phyloP scores from a whole-genome alignment of 495 filamentous ascomycete species.

The Neurospora sp. region DNA sequence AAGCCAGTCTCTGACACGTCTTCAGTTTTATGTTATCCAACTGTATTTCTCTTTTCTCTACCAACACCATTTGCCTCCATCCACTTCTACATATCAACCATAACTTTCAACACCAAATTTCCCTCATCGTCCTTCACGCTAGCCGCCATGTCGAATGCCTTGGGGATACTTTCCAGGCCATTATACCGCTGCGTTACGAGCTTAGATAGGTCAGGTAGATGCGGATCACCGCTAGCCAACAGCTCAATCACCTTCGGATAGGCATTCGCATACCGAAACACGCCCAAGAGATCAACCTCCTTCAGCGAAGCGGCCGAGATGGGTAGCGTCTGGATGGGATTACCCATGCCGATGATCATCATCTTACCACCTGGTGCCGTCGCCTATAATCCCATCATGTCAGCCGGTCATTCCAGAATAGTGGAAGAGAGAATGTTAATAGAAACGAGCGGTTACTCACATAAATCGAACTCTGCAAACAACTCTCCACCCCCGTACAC shows the following conservation, averaged over 20 bases:
- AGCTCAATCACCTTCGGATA: slow-evolving; percentile 71
- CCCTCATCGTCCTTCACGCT: slow-evolving; percentile 42
- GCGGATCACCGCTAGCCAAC: slow-evolving; percentile 45
- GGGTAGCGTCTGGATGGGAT: slow-evolving; percentile 75
- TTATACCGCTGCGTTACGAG: slow-evolving; percentile 62
- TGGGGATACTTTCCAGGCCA: slow-evolving; percentile 33
- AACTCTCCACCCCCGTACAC: slow-evolving; percentile 82
- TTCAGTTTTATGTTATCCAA: background rate
- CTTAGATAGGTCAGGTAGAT: slow-evolving; percentile 46
- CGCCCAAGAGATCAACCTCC: slow-evolving; percentile 88
- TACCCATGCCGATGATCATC: slow-evolving; percentile 92
- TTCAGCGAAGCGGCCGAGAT: slow-evolving; percentile 75
- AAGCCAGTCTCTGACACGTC: background rate
- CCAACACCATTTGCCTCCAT: background rate
- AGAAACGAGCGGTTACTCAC: slow-evolving; percentile 26
- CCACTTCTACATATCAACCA: slow-evolving; percentile 34
- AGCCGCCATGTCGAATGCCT: slow-evolving; percentile 43
- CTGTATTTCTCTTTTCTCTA: background rate
- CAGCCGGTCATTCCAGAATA: background rate
- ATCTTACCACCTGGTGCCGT: slow-evolving; percentile 69
- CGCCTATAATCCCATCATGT: slow-evolving; percentile 25
- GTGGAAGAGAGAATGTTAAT: no score
- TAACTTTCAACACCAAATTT: slow-evolving; percentile 43
- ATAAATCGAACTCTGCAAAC: slow-evolving; percentile 82
- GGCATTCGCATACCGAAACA: slow-evolving; percentile 82